Conservation (phyloP, 2,329 filamentous ascomycete species). For the Fusarium foetens region DNA sequence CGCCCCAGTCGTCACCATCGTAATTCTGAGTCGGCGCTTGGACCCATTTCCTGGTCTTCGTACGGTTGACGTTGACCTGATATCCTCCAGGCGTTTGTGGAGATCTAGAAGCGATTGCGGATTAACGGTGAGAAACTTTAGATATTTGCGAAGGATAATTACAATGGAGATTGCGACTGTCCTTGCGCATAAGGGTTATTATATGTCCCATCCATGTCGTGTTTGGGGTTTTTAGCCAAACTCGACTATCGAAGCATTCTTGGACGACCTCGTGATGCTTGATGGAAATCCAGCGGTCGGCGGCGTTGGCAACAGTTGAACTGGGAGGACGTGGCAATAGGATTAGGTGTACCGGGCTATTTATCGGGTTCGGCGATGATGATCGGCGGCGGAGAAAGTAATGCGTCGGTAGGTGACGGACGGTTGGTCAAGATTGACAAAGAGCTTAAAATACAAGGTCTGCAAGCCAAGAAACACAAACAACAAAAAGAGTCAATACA, state of each 20-base stretch:
- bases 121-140: conserved; percentile 20
- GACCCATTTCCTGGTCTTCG: conserved; percentile 95
- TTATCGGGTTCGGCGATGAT: conserved; percentile 30
- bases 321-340: conserved; percentile 6
- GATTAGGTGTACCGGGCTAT: conserved; percentile 23
- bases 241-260: conserved; percentile 42
- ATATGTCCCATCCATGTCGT: conserved; percentile 47
- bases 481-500: conserved; percentile 10
- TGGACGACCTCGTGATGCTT: conserved; percentile 8
- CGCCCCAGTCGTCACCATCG: conserved; percentile 94
- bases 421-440: conserved; percentile 16
- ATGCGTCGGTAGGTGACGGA: conserved; percentile 17
- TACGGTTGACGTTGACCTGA: conserved; percentile 86
- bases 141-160: conserved; percentile 13
- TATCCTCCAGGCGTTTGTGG: conserved; percentile 60
- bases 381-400: conserved; percentile 17
- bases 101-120: conserved; percentile 35
- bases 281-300: conserved; percentile 1
- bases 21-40: conserved; percentile 88
- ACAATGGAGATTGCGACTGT: conserved; percentile 45
- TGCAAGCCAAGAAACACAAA: conserved; percentile 10
- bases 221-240: conserved; percentile 10
- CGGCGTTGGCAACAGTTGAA: conserved; percentile 12
- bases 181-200: conserved; percentile 44
- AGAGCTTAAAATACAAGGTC: conserved; percentile 32